Base-by-base conservation (phyloP, 306 rosid genomes). In the Astragalus glycyphyllos region DNA sequence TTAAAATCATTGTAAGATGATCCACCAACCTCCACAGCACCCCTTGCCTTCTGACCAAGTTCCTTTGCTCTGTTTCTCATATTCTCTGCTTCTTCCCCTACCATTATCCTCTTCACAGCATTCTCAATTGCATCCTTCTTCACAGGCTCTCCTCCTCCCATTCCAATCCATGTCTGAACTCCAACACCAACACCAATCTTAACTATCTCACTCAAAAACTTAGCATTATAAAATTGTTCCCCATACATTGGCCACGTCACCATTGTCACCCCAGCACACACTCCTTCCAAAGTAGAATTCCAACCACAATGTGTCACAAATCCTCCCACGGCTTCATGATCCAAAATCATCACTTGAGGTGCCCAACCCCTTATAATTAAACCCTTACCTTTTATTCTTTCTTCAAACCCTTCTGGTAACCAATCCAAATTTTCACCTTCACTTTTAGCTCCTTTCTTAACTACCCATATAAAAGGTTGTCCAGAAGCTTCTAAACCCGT, bases 301-400 rank as follows among this genome's bases (percentile, higher is more conserved):
- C 87, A 83, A 6, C 87, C 87, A 57, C 87, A 83, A 31, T 83
- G 87, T 3, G 80, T 79, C 74, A 83, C 87, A 68, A 83, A 79
- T 9, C 77, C 87, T 7, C 87, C 84, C 7, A 68, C 35, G 0
- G 80, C 63, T 57, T 72, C 71, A 42, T 83, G 82, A 2, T 79
- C 82, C 34, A 83, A 64, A 72, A 83, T 83, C 82, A 79, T 55
- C 32, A 79, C 64, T 68, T 83, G 84, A 0, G 87, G 82, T 1
- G 87, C 87, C 87, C 86, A 83, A 5, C 86, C 84, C 31, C 82
- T 83, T 56, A 83, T 76, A 40, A 83, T 83, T 14, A 83, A 6
- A 0, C 79, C 82, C 63, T 71, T 83, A 2, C 67, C 77, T 72
- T 75, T 63, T 1, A 48, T 13, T 68, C 77, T 83, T 7, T 79